Conservation (phyloP, 371 early-diverging fungal species). For the Mortierella sp. region DNA sequence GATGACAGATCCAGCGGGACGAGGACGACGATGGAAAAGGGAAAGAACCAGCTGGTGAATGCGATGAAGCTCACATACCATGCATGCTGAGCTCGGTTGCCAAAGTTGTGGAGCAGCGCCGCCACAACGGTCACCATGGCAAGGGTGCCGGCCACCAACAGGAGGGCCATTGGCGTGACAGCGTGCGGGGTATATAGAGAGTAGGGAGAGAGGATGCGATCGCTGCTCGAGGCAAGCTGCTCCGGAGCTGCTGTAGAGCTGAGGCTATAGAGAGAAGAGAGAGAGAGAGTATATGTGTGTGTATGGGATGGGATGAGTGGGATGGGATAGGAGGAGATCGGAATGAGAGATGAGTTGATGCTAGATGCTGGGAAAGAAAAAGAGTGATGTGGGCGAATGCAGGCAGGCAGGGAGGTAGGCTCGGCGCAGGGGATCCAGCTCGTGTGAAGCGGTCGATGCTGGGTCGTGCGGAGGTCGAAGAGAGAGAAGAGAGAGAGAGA, state of each 20-base stretch:
- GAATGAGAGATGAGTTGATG: too few relatives aligned
- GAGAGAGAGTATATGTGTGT: too few relatives aligned
- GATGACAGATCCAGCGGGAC: conserved; percentile 92
- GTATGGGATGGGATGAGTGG: too few relatives aligned
- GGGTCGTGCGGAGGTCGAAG: conserved; percentile 1
- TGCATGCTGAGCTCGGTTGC: conserved; percentile 70
- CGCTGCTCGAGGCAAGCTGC: too few relatives aligned
- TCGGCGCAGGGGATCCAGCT: too few relatives aligned
- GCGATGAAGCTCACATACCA: conserved; percentile 78
- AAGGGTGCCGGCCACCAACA: conserved; percentile 61
- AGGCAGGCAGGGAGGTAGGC: too few relatives aligned
- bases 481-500: conserved; percentile 1
- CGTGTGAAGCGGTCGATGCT: neutral
- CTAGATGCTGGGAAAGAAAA: too few relatives aligned
- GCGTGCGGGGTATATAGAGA: neutral
- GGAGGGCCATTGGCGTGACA: conserved; percentile 23
- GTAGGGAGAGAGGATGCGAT: too few relatives aligned
- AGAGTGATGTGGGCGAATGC: too few relatives aligned
- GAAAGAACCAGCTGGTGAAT: conserved; percentile 85
- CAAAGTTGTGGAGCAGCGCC: conserved; percentile 76
- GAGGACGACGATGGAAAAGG: conserved; percentile 89
- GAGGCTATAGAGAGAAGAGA: too few relatives aligned
- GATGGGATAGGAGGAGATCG: too few relatives aligned
- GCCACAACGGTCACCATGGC: conserved; percentile 66
- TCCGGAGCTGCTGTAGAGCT: too few relatives aligned